Base-by-base conservation (phyloP, 2,329 filamentous ascomycete species). In the Lachnum nothofagi region DNA sequence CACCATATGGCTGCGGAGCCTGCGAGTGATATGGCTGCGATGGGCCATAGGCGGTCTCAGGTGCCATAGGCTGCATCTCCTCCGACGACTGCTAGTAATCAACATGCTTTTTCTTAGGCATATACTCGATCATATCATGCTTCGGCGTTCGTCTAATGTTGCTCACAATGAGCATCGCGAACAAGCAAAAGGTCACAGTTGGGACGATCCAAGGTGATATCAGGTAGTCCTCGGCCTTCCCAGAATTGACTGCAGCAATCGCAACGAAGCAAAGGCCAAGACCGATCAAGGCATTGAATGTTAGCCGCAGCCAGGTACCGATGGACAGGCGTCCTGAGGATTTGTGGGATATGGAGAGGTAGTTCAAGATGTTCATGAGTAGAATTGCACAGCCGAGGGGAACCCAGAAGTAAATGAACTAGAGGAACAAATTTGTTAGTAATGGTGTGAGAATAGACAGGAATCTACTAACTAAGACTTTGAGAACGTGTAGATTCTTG, bases 401-500 rank as follows among this genome's bases (percentile, higher is more conserved):
- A 31, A 59, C 17, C 44, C 59, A 60, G 52, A 61, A 62, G 24
- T 62, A 62, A 1, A 51, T 41, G 22, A 56, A 60, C 58, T 60
- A 16, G 5, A 4, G 8, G 2, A 23, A 17, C 22, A 12, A 5
- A 14, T 34, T 17, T 44, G 41, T 40, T 33, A 35, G 17, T 27
- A 43, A 7, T 5, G 17, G 20, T 23, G 41, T 16, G 20, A 19
- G 20, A 24, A 12, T 20, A 14, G 16, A 38, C 19, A 22, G 4
- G 23, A 9, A 9, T 5, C 5, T 8, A 31, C 55, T 9, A 53
- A 59, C 57, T 14, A 59, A 44, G 17, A 59, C 48, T 10, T 25
- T 43, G n/a, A 57, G 52, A 23, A 46, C 49, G 29, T 50, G 34
- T 23, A 48, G n/a, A 33, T 58, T 49, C n/a, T 54, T 47, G 10